Base-by-base conservation (phyloP, 352 stramenopile species). In the Phytophthora lateralis region DNA sequence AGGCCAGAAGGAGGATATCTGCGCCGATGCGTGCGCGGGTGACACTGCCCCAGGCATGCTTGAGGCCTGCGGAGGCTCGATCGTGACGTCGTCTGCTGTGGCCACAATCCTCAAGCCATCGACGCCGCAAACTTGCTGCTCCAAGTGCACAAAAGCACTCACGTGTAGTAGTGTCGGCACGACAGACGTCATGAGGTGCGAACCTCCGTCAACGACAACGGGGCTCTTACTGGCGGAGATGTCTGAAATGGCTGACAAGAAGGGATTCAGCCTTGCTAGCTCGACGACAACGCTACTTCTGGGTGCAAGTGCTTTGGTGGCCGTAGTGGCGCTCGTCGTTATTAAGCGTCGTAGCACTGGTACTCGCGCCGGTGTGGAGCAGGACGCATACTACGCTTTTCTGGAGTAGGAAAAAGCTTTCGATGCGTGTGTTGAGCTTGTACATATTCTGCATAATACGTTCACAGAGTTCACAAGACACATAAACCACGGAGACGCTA, bases 311-410 rank as follows among this genome's bases (percentile, higher is more conserved):
- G 60, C 62, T 8, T 29, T 81, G 30, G 55, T 84, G 0, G 75
- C 57, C 11, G 37, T 81, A 9, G 68, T 77, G 12, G 69, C 69
- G 39, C 50, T 83, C 10, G 65, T 83, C 27, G 69, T 77, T 38
- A 65, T 77, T 29, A 73, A 59, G 21, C 60, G 56, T 43, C 42
- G 18, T 5, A 43, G 42, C 9, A 32, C 42, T 5, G 44, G 52
- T 8, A 20, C 27, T 6, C 49, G 17, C 8, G 56, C 61, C 6
- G 17, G 44, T 2, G 24, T 61, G 12, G 43, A 48, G 34, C 66
- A 79, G 18, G 72, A 84, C 43, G 71, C 71, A 14, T 79, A 79
- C 62, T 79, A 81, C 26, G 65, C 69, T 12, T 60, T 84, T n/a
- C 53, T 84, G 39, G 18, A 47, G 41, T 47, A 42, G 35, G 6